Conservation (phyloP, 2,329 filamentous ascomycete genomes). For the Paracamarosporium sp. region DNA sequence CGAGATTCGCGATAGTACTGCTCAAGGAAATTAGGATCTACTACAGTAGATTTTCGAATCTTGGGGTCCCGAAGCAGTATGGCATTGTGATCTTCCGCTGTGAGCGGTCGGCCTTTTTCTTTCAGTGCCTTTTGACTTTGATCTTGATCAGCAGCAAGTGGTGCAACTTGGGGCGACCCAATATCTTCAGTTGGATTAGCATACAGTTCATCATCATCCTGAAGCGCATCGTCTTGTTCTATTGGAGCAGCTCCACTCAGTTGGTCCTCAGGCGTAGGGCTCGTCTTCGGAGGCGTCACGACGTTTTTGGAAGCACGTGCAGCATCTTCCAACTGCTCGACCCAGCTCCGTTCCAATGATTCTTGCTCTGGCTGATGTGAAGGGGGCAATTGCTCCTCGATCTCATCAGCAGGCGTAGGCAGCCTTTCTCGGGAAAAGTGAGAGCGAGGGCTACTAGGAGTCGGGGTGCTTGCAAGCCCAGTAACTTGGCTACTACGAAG, state of each 20-base stretch:
- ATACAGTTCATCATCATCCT: slow-evolving; percentile 33
- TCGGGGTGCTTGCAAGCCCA: slow-evolving; percentile 33
- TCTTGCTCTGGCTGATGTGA: slow-evolving; percentile 41
- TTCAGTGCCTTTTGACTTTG: slow-evolving; percentile 10
- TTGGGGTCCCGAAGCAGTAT: slow-evolving; percentile 82
- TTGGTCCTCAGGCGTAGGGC: slow-evolving; percentile 26
- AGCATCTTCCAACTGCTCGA: slow-evolving; percentile 1
- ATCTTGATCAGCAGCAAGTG: slow-evolving; percentile 11
- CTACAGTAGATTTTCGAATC: slow-evolving; percentile 85
- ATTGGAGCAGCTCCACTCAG: slow-evolving; percentile 10
- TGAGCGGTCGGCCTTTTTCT: slow-evolving; percentile 57
- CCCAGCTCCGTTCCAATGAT: slow-evolving; percentile 31
- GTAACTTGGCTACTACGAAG: slow-evolving; percentile 54
- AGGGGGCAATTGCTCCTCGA: slow-evolving; percentile 39
- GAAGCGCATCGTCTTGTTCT: slow-evolving; percentile 6
- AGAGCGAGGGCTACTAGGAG: slow-evolving; percentile 25
- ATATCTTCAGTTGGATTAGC: slow-evolving; percentile 19
- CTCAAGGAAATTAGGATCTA: slow-evolving; percentile 90
- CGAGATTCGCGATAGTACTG: slow-evolving; percentile 96
- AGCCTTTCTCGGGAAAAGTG: slow-evolving; percentile 32
- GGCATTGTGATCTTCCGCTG: slow-evolving; percentile 92
- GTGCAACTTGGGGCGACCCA: background rate
- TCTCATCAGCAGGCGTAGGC: slow-evolving; percentile 34
- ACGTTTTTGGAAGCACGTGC: slow-evolving; percentile 17
- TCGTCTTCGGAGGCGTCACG: slow-evolving; percentile 40